These are phyloP conservation scores for Sanghuangporus baumii DNA, from an alignment of 1,284 basidiomycete genomes.

Conservation along the genomic window DNA sequence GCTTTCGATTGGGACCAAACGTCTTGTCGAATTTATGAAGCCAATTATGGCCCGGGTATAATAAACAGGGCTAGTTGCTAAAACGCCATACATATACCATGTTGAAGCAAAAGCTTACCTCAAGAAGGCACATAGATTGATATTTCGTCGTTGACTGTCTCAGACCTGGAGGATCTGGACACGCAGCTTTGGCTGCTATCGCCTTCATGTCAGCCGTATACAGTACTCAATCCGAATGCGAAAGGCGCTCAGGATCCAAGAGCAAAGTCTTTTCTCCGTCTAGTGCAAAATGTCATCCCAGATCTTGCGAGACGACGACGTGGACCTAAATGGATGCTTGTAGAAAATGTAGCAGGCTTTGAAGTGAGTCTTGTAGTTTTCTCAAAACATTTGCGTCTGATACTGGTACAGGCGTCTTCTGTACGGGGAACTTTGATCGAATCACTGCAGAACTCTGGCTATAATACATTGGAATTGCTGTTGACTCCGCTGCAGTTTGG, in stretches of 20 bases:
- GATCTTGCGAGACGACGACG: slow-evolving; percentile 37
- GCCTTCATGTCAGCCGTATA: slow-evolving; percentile 77
- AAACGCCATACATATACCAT: neutral
- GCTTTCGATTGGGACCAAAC: slow-evolving; percentile 77
- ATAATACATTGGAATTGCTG: slow-evolving; percentile 54
- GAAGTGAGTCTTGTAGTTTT: slow-evolving; percentile 44
- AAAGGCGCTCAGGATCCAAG: slow-evolving; percentile 65
- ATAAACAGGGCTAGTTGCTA: slow-evolving; percentile 42
- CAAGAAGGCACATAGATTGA: slow-evolving; percentile 41
- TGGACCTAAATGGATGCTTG: slow-evolving; percentile 53
- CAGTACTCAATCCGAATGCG: slow-evolving; percentile 64
- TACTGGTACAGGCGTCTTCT: slow-evolving; percentile 46
- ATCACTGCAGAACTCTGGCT: slow-evolving; percentile 46
- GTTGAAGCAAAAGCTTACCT: neutral
- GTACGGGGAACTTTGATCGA: slow-evolving; percentile 50
- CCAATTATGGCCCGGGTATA: slow-evolving; percentile 44
- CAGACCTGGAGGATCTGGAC: slow-evolving; percentile 36
- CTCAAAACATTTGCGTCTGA: neutral
- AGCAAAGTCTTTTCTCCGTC: slow-evolving; percentile 68
- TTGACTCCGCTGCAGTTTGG: slow-evolving; percentile 71
- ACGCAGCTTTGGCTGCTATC: slow-evolving; percentile 69
- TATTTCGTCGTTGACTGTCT: slow-evolving; percentile 50
- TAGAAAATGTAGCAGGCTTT: slow-evolving; percentile 79
- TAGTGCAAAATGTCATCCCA: slow-evolving; percentile 61
- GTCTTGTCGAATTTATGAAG: slow-evolving; percentile 59